A percentile compares a stretch with the other conserved stretches of the same genome.
These are phyloP conservation scores for Saccharomyces paradoxus DNA, from an alignment of 805 yeast species.

Conservation along the genomic window DNA sequence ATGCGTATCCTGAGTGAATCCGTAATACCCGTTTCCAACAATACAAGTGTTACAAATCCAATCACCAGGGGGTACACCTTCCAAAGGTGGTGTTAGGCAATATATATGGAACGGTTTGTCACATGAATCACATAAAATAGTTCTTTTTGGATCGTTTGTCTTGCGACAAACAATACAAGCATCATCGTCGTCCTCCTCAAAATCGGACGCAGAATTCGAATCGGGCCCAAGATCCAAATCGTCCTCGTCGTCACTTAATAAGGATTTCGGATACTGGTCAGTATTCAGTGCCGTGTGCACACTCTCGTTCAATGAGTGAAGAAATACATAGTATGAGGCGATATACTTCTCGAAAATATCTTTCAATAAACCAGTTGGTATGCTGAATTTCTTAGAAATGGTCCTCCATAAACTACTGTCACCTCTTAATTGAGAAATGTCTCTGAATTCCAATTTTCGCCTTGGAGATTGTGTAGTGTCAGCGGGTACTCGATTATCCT, in stretches of 20 bases:
- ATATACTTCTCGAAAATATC: constrained; percentile 22
- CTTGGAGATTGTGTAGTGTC: neutral
- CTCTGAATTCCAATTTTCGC: neutral
- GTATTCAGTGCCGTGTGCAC: constrained; percentile 5
- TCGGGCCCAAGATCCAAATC: neutral
- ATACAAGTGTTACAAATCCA: constrained; percentile 85
- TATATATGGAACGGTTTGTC: constrained; percentile 45
- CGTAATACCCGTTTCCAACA: constrained; percentile 82
- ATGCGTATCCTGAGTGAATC: constrained; percentile 63
- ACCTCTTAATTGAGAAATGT: constrained; percentile 3
- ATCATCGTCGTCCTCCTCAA: constrained; percentile 28
- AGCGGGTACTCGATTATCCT: neutral
- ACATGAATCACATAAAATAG: constrained; percentile 67
- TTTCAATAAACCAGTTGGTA: constrained; percentile 8
- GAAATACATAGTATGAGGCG: constrained; percentile 29
- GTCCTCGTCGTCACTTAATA: constrained; percentile 20
- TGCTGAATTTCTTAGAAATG: constrained; percentile 11
- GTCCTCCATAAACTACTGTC: constrained; percentile 25
- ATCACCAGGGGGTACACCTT: constrained; percentile 43
- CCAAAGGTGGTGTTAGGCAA: constrained; percentile 56
- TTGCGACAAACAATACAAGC: constrained; percentile 43
- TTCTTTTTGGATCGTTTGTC: constrained; percentile 37
- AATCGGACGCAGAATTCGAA: constrained; percentile 9
- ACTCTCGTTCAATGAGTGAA: constrained; percentile 15
- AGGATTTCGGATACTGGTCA: constrained; percentile 29